A percentile compares a stretch with the other conserved stretches of the same genome.
Evolutionary conservation across 2,329 filamentous ascomycete species (phyloP).

Genomic region (Talaromyces sp.): DNA sequence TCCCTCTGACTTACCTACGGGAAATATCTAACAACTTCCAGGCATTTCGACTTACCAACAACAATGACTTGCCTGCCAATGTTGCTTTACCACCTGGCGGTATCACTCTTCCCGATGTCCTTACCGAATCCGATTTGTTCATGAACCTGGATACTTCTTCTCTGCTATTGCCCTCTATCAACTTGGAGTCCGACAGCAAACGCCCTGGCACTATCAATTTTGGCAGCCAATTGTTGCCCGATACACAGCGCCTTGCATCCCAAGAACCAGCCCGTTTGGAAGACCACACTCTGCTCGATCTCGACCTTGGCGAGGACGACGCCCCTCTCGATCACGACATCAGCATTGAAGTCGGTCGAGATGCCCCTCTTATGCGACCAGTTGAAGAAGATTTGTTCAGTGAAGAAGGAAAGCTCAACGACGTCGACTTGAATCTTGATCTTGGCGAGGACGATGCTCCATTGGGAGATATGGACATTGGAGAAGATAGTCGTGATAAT

Average conservation of each 20-base stretch:
- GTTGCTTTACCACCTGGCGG: constrained; percentile 77
- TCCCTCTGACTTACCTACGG: background rate
- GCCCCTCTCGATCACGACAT: constrained; percentile 63
- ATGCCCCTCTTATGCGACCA: constrained; percentile 66
- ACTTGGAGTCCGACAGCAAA: constrained; percentile 36
- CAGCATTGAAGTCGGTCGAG: constrained; percentile 86
- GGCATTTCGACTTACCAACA: constrained; percentile 91
- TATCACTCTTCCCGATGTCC: constrained; percentile 82
- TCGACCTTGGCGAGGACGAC: constrained; percentile 63
- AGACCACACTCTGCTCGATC: constrained; percentile 69
- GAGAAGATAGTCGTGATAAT: constrained; percentile 48
- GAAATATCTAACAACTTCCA: constrained; percentile 43
- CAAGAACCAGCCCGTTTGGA: constrained; percentile 56
- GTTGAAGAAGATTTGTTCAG: constrained; percentile 53
- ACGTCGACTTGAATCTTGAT: constrained; percentile 50
- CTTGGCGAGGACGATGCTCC: constrained; percentile 47
- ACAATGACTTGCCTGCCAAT: constrained; percentile 88
- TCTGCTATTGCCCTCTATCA: constrained; percentile 71
- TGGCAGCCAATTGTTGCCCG: constrained; percentile 76
- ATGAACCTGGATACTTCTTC: constrained; percentile 79
- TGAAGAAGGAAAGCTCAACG: constrained; percentile 63
- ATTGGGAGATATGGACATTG: constrained; percentile 37
- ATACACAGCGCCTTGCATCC: constrained; percentile 46
- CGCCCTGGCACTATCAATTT: constrained; percentile 48
- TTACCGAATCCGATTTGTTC: constrained; percentile 89